A percentile compares a stretch with the other conserved stretches of the same genome.
Conservation (phyloP, 2,329 filamentous ascomycete species). For the Coniochaeta prunicola region DNA sequence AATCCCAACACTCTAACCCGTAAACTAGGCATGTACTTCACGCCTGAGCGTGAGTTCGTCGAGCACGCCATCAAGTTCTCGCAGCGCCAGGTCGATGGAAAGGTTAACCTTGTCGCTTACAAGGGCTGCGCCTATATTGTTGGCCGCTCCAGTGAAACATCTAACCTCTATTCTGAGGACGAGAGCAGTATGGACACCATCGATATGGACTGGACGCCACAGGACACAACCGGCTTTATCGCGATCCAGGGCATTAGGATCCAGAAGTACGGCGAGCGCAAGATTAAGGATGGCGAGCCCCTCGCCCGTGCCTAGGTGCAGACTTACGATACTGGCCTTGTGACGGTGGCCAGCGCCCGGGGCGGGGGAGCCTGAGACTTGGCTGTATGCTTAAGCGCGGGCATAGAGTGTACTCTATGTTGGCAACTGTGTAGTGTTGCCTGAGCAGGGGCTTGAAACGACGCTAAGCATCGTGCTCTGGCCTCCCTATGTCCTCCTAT, state of each 20-base stretch:
- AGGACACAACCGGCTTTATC: conserved; percentile 48
- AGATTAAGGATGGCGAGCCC: conserved; percentile 28
- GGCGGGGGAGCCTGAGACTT: too few species aligned
- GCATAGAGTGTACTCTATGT: too few species aligned
- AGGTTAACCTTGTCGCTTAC: conserved; percentile 21
- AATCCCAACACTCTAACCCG: not conserved
- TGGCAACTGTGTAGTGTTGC: too few species aligned
- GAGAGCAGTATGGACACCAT: conserved; percentile 45
- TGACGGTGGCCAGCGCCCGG: too few species aligned
- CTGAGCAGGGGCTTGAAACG: too few species aligned
- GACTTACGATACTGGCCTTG: too few species aligned
- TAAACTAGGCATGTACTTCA: conserved; percentile 40
- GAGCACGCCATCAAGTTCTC: conserved; percentile 56
- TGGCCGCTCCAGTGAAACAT: conserved; percentile 33
- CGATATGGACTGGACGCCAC: conserved; percentile 29
- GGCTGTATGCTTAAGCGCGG: too few species aligned
- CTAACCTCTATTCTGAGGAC: conserved; percentile 43
- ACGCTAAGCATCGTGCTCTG: too few species aligned
- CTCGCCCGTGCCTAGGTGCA: conserved; percentile 9
- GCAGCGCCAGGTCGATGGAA: conserved; percentile 42
- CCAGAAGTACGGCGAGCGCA: conserved; percentile 40
- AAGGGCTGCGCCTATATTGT: conserved; percentile 37
- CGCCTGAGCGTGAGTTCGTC: conserved; percentile 46
- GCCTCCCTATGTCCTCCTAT: too few species aligned
- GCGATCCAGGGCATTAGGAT: conserved; percentile 61